A percentile compares a stretch with the other conserved stretches of the same genome.
phyloP scores from a whole-genome alignment of 2,329 filamentous ascomycete species.

The Trichoderma sp. region DNA sequence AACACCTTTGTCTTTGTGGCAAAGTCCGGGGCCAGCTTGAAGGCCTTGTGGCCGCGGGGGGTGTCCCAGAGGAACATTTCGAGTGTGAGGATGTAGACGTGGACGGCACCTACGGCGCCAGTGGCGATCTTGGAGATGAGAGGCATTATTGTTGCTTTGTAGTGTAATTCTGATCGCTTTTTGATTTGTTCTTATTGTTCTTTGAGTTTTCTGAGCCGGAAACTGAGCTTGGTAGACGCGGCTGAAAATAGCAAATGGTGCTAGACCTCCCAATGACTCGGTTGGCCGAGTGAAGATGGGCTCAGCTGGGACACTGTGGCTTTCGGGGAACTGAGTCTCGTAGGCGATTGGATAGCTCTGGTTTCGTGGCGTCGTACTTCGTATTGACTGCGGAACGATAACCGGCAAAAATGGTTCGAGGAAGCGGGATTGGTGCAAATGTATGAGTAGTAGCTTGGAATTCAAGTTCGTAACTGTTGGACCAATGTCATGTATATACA shows the following conservation, averaged over 20 bases:
- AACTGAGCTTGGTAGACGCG: neutral
- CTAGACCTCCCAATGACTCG: neutral
- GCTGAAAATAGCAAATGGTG: neutral
- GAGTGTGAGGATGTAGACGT: conserved; percentile 48
- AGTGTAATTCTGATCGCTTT: neutral
- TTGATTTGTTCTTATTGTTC: neutral
- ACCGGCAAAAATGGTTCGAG: neutral
- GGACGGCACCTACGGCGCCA: conserved; percentile 39
- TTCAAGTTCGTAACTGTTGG: neutral
- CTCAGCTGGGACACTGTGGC: neutral
- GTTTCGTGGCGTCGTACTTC: neutral
- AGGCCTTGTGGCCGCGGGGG: conserved; percentile 43
- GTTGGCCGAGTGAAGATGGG: neutral
- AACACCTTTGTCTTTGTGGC: conserved; percentile 44
- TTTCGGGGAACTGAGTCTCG: neutral
- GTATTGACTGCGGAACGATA: neutral
- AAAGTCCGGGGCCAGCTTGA: conserved; percentile 43
- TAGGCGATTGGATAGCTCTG: neutral
- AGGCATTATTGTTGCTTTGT: neutral
- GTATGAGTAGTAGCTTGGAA: neutral
- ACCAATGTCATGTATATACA: neutral
- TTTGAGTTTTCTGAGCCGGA: neutral
- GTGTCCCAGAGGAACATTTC: conserved; percentile 51
- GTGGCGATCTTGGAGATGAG: conserved; percentile 34
- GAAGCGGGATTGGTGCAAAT: neutral